These are phyloP conservation scores for Nosema muscidifuracis DNA, from an alignment of 371 early-diverging fungal genomes.

Conservation along the genomic window DNA sequence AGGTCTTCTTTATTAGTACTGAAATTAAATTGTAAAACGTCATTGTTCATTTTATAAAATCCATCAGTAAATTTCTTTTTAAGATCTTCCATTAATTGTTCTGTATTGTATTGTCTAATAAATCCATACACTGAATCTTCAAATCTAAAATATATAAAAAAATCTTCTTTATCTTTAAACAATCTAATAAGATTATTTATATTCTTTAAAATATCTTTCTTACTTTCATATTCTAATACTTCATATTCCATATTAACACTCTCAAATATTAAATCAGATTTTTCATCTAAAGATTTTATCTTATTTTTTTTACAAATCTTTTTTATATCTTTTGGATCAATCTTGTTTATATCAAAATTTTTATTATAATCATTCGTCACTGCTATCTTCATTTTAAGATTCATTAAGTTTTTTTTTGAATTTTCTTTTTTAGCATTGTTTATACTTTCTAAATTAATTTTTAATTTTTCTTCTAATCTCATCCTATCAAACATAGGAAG, in stretches of 20 bases:
- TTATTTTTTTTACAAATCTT: neutral
- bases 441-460: slow-evolving; percentile 32
- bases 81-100: neutral
- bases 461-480: slow-evolving; percentile 26
- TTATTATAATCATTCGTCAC: no score
- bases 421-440: neutral
- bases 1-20: neutral
- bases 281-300: neutral
- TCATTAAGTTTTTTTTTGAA: neutral
- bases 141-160: neutral
- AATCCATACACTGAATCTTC: neutral
- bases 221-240: neutral
- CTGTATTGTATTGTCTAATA: neutral
- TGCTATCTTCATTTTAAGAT: neutral
- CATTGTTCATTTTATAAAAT: neutral
- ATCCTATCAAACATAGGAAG: slow-evolving; percentile 29
- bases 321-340: no score
- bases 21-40: slow-evolving; percentile 1
- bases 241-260: neutral
- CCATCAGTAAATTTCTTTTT: neutral
- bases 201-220: slow-evolving; percentile 6
- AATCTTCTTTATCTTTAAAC: neutral
- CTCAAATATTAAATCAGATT: neutral
- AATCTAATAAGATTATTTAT: neutral
- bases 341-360: no score